Evolutionary conservation across 2,329 filamentous ascomycete genomes (phyloP), one percentile per base, ranked within the genome.

Genomic region (Pseudomassariella vexata): DNA sequence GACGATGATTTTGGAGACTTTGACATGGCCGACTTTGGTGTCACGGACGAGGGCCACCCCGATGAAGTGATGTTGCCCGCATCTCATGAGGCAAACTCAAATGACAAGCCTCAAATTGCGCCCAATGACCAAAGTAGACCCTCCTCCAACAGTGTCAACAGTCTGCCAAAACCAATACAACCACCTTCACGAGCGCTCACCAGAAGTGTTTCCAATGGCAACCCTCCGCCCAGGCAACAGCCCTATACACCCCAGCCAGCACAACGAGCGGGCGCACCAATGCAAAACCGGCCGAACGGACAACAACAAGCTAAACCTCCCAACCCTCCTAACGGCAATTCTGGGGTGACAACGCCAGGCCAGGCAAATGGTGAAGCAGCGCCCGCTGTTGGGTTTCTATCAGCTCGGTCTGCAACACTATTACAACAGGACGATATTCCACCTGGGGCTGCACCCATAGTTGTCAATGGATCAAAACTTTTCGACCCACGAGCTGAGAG

Each of bases 401-500:
- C 82, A 1, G 83, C 83, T 10, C 70, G 75, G 37, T 79, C 78
- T 17, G 72, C 81, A 6, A 72, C 70, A 34, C 63, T 70, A 35
- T 52, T 80, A 5, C n/a, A n/a, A n/a, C 65, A 73, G 5, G 70
- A 75, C 36, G 63, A 57, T 38, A 28, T 66, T 43, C 40, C 63
- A 56, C 24, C 62, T 65, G 40, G 54, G 45, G 28, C 61, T 53
- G 8, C 59, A 62, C 20, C 50, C 57, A 55, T 66, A 4, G 55
- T 60, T 5, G 65, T 65, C 3, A 57, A 63, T 22, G 59, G 61
- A 6, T 63, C 63, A 5, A 68, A 76, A 9, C 63, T 69, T 16
- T 90, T 89, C 55, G 82, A 89, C 46, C 83, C 82, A 3, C 79
- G 79, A 36, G 70, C 78, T 5, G 82, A 89, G 48, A 86, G 81